Base-by-base conservation (phyloP, 768 basidiomycete species). In the Leccinum longicurvipes region DNA sequence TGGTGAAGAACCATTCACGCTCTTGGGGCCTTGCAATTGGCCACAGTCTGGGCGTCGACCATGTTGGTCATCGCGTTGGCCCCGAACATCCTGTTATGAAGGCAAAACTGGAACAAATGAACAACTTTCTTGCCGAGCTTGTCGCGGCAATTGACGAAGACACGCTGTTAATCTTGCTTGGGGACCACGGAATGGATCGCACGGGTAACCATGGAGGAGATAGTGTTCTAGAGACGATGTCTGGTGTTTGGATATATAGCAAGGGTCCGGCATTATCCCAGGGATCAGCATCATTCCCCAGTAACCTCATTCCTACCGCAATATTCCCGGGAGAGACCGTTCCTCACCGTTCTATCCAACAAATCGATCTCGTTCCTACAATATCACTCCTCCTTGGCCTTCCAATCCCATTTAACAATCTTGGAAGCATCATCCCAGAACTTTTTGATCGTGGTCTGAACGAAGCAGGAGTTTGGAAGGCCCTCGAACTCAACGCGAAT, bases 171-270 rank as follows among this genome's bases (percentile, higher is more conserved):
- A 83, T 99, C 53, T 80, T 99, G 2, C 76, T 98, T 1, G 97
- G 97, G 1, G 96, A 99, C 67, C 97, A 98, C 64, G 97, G 97
- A 0, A 98, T 99, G 97, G 94, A 98, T 64, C 77, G 82, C 39
- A 81, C 88, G 21, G 97, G 97, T 2, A 95, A 99, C 63, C 96
- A 98, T 62, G 97, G 97, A 0, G 96, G 97, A 1, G 97, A 98
- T 63, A 86, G 87, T 1, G 75, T 77, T 4, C 80, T 88, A 27
- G 96, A 99, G 67, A 92, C 93, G 0, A 87, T 89, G 11, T 78
- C 93, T 1, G 93, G 81, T 0, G 72, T 96, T 34, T 98, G 96
- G 96, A 75, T 98, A 44, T 99, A 97, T 73, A 90, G 88, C 74
- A 96, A 95, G 69, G 80, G 82, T 0, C 72, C 72, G 0, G 67